A percentile compares a stretch with the other conserved stretches of the same genome.
These are phyloP conservation scores for Betula pendula DNA, from an alignment of 306 rosid genomes.

Conservation along the genomic window DNA sequence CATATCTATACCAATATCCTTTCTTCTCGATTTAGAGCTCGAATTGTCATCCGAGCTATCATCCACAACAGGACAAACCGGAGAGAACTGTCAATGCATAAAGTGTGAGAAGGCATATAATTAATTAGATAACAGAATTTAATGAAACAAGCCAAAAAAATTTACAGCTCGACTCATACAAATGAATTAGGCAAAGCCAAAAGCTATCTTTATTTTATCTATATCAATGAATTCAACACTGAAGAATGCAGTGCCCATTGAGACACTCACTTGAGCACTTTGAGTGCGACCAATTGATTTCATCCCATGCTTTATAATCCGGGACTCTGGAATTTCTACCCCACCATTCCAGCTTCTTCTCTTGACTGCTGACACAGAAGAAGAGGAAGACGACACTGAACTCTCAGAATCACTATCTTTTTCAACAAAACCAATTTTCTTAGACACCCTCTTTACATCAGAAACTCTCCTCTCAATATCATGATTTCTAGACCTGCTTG, in stretches of 20 bases:
- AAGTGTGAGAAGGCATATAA: neutral
- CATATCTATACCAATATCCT: slow-evolving; percentile 1
- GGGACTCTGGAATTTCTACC: slow-evolving; percentile 17
- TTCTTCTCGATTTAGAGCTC: slow-evolving; percentile 22
- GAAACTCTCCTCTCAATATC: slow-evolving; percentile 5
- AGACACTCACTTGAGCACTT: slow-evolving; percentile 33
- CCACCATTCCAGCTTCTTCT: slow-evolving; percentile 40
- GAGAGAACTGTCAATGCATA: slow-evolving; percentile 25
- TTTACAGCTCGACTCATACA: neutral
- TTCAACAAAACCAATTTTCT: slow-evolving; percentile 3
- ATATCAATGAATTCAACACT: neutral
- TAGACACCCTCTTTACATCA: slow-evolving; percentile 15
- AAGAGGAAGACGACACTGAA: slow-evolving; percentile 17
- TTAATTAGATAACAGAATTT: neutral
- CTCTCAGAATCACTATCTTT: slow-evolving; percentile 24
- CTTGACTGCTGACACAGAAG: slow-evolving; percentile 9
- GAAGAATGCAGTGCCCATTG: neutral
- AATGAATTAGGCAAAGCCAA: neutral
- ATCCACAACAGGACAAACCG: neutral
- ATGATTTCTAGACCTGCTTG: neutral
- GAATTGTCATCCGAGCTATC: slow-evolving; percentile 27
- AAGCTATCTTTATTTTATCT: neutral
- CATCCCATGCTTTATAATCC: slow-evolving; percentile 9
- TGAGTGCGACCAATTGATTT: slow-evolving; percentile 21
- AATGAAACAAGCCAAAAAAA: neutral